phyloP scores from a whole-genome alignment of 345 rosid species.

The Turnera subulata region DNA sequence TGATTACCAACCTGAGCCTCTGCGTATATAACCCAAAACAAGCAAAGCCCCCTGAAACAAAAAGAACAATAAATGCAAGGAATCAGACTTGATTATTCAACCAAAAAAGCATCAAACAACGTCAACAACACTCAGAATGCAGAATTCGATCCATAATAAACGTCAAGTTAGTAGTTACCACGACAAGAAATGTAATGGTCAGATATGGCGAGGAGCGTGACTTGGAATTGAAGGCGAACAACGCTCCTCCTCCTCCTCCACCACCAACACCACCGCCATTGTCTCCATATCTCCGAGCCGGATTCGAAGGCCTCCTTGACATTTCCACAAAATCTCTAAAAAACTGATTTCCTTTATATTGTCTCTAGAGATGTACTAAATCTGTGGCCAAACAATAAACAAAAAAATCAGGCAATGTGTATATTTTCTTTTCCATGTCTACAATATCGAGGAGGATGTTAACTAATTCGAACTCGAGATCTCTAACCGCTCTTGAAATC shows the following conservation, averaged over 20 bases:
- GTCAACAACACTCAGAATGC: neutral
- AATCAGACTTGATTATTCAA: neutral
- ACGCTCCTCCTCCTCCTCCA: slow-evolving; percentile 11
- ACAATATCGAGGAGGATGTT: too few relatives aligned
- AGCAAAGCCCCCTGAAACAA: slow-evolving; percentile 31
- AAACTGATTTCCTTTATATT: neutral
- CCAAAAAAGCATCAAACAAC: neutral
- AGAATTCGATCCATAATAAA: neutral
- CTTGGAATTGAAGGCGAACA: slow-evolving; percentile 17
- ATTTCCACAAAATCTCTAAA: slow-evolving; percentile 11
- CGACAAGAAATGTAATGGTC: slow-evolving; percentile 22
- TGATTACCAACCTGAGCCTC: slow-evolving; percentile 35
- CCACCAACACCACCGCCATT: slow-evolving; percentile 22
- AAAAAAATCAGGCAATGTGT: too few relatives aligned
- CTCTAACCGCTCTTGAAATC: too few relatives aligned
- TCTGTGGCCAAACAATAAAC: neutral
- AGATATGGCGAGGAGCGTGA: slow-evolving; percentile 31
- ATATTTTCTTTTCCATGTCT: too few relatives aligned
- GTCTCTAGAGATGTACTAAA: neutral
- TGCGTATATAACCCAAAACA: slow-evolving; percentile 23
- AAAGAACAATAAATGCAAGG: neutral
- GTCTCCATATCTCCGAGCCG: slow-evolving; percentile 31
- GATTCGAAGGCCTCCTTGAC: slow-evolving; percentile 35
- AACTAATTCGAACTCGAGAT: too few relatives aligned
- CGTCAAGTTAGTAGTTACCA: slow-evolving; percentile 18